Conservation (phyloP, 768 basidiomycete genomes). For the Auricularia sp. region DNA sequence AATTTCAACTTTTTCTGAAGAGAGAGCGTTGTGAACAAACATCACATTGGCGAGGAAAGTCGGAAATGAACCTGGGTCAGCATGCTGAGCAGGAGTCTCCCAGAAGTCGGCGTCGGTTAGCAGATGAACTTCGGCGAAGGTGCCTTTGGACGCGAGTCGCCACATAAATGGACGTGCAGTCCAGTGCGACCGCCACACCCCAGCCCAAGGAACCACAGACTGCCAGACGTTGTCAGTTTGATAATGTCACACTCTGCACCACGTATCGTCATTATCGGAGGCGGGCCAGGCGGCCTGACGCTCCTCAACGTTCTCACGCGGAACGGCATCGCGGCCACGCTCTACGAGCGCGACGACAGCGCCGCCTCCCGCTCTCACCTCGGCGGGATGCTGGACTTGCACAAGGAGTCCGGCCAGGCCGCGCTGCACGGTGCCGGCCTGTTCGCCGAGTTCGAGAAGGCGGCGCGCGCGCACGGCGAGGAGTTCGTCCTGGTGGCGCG, state of each 20-base stretch:
- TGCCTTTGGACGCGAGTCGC: no score
- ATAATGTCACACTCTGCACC: background rate
- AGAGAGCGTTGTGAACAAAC: no score
- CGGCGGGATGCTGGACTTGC: slow-evolving; percentile 20
- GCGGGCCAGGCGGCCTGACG: background rate
- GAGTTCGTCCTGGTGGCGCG: slow-evolving; percentile 15
- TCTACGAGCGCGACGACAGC: background rate
- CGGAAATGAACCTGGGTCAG: no score
- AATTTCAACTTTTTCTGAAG: no score
- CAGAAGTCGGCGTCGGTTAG: no score
- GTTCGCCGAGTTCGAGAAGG: slow-evolving; percentile 13
- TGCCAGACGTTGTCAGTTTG: no score
- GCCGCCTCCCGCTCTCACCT: background rate
- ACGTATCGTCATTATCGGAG: slow-evolving; percentile 15
- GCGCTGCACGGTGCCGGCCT: slow-evolving; percentile 16
- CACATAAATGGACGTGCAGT: no score
- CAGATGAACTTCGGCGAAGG: no score
- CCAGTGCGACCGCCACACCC: no score
- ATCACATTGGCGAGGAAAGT: no score
- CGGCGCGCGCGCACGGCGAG: slow-evolving; percentile 15
- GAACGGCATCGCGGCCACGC: background rate
- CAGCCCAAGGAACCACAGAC: no score
- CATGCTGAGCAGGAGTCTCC: no score
- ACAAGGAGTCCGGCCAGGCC: slow-evolving; percentile 16
- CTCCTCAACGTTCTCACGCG: background rate